These are phyloP conservation scores for Arthrinium puccinioides DNA, from an alignment of 2,329 filamentous ascomycete genomes.

Conservation along the genomic window DNA sequence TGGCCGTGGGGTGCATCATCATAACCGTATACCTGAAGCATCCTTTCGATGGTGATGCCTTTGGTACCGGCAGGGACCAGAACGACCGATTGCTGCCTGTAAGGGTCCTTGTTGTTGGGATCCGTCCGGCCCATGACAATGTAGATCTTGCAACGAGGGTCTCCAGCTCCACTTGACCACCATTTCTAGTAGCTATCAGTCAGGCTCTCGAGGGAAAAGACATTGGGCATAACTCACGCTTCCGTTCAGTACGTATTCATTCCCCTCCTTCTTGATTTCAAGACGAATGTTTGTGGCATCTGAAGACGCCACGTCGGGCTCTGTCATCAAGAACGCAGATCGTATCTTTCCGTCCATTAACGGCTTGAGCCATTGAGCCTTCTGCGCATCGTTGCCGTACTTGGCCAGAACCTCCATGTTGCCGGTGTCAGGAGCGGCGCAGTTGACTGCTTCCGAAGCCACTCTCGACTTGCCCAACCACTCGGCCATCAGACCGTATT, in stretches of 20 bases:
- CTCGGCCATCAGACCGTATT: constrained; percentile 98
- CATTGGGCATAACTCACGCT: constrained; percentile 42
- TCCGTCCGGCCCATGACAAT: constrained; percentile 95
- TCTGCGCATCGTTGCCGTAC: constrained; percentile 81
- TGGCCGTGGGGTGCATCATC: constrained; percentile 98
- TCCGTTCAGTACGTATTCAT: constrained; percentile 88
- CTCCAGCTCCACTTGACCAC: constrained; percentile 96
- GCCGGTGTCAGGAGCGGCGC: constrained; percentile 83
- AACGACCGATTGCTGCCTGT: constrained; percentile 89
- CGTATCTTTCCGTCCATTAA: constrained; percentile 79
- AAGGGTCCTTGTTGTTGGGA: constrained; percentile 64
- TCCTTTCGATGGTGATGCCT: constrained; percentile 87
- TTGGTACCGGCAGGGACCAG: constrained; percentile 75
- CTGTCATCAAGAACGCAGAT: constrained; percentile 90
- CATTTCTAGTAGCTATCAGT: too few species aligned
- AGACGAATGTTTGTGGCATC: constrained; percentile 93
- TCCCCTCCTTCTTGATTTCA: constrained; percentile 72
- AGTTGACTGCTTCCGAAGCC: constrained; percentile 85
- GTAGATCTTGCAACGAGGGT: constrained; percentile 87
- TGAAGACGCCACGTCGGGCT: constrained; percentile 79
- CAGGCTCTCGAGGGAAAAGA: too few species aligned
- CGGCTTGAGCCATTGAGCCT: constrained; percentile 74
- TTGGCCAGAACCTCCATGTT: constrained; percentile 95
- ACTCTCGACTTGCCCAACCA: constrained; percentile 79
- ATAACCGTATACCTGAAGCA: constrained; percentile 91